Conservation (phyloP, 1,284 basidiomycete species). For the Cryptococcus depauperatus region DNA sequence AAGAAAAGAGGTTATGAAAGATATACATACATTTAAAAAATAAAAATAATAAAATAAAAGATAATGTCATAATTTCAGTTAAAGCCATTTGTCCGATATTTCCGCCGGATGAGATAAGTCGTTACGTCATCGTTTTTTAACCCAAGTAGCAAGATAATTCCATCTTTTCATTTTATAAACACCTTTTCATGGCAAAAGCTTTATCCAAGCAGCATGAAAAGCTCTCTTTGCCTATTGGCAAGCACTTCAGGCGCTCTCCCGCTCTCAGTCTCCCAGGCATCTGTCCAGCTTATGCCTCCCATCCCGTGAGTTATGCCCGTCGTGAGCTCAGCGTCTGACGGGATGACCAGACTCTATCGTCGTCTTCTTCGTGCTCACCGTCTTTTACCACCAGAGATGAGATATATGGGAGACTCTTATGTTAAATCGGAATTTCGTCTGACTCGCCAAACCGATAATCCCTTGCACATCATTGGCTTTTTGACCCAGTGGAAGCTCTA, state of each 20-base stretch:
- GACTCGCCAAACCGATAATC: conserved; percentile 70
- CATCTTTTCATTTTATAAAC: neutral
- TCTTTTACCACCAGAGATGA: conserved; percentile 66
- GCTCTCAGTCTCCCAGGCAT: conserved; percentile 53
- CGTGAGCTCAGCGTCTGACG: neutral
- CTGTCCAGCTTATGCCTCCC: conserved; percentile 67
- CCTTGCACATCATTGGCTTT: conserved; percentile 82
- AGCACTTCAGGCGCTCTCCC: conserved; percentile 56
- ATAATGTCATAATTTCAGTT: neutral
- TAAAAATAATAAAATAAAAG: neutral
- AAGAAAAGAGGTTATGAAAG: neutral
- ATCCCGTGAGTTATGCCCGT: conserved; percentile 54
- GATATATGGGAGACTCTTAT: conserved; percentile 77
- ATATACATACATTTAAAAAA: neutral
- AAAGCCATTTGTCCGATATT: too few relatives aligned
- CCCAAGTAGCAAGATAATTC: too few relatives aligned
- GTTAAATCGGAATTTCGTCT: conserved; percentile 82
- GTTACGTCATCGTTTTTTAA: too few relatives aligned
- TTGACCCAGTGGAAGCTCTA: conserved; percentile 88
- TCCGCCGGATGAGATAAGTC: too few relatives aligned
- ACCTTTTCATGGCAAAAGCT: neutral
- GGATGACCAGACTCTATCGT: conserved; percentile 54
- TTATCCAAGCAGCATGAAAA: conserved; percentile 14
- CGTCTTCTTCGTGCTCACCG: conserved; percentile 71
- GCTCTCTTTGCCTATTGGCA: conserved; percentile 18